Evolutionary conservation across 352 stramenopile genomes (phyloP), one percentile per base, ranked within the genome.

Genomic region (Pythium aquatile): DNA sequence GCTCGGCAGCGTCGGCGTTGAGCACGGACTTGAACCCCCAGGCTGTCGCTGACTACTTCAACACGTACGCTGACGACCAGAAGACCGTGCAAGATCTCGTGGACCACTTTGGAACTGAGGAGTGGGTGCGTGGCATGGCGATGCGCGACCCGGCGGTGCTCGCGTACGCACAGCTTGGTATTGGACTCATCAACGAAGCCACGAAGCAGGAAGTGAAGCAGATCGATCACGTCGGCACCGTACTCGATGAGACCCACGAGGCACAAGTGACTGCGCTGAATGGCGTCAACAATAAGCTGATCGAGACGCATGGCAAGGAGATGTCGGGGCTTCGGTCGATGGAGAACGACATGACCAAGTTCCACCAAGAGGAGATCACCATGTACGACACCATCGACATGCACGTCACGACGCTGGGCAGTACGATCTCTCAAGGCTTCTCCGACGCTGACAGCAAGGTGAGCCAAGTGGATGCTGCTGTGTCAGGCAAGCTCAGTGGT

Each of bases 321-420:
- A 61, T 61, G 55, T 29, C 39, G 16, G 55, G 55, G 28, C 55
- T 61, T 3, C 35, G 24, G 39, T 26, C 8, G 13, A 39, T 61
- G 26, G 55, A 54, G 16, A 54, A 61, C 55, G 39, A 53, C 39
- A 61, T 61, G 55, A 54, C 39, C 13, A 52, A 30, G 40, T 61
- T 44, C 39, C 55, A 61, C 28, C 26, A 24, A 1, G 55, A 52
- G 20, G 55, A 61, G 55, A 52, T 61, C 39, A 53, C 29, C 6
- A 28, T 32, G 40, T 61, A 61, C 40, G 16, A 61, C 20, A 3
- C 1, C 5, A 61, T 61, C 37, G 55, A 61, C 55, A n/a, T 5
- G 2, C 10, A 54, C 40, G 40, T 61, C 26, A 17, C 24, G 5
- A 28, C 2, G 28, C 35, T 61, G 8, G 42, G 16, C 1, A 32